Evolutionary conservation across 768 basidiomycete species (phyloP).

Genomic region (Boletus edulis): DNA sequence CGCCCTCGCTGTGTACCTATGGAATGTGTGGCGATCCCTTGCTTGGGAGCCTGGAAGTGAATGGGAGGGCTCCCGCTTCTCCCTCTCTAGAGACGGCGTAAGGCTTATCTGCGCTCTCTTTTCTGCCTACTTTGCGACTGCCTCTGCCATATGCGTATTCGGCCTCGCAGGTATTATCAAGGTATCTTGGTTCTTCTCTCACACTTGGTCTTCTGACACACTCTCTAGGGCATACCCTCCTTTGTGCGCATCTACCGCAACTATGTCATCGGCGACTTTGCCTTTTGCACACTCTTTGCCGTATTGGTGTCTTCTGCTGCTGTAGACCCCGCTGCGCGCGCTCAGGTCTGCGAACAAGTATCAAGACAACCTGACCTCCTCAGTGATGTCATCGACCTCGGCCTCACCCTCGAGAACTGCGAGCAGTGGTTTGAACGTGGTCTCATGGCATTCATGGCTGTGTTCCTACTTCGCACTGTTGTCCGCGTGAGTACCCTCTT

Average conservation of each 20-base stretch:
- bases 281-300: conserved; percentile 61
- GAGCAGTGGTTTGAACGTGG: conserved; percentile 75
- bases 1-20: conserved; percentile 39
- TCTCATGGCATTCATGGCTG: conserved; percentile 53
- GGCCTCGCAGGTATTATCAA: conserved; percentile 70
- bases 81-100: conserved; percentile 41
- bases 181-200: conserved; percentile 38
- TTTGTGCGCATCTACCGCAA: conserved; percentile 80
- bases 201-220: neutral
- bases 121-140: conserved; percentile 63
- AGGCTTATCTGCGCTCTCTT: conserved; percentile 59
- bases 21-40: conserved; percentile 43
- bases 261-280: conserved; percentile 77
- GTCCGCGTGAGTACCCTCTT: conserved; percentile 52
- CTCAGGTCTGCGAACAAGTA: conserved; percentile 69
- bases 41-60: conserved; percentile 48
- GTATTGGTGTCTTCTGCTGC: conserved; percentile 55
- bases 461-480: conserved; percentile 61
- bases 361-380: conserved; percentile 75
- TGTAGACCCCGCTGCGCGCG: conserved; percentile 52
- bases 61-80: conserved; percentile 44
- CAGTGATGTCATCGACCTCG: conserved; percentile 66
- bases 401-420: conserved; percentile 76
- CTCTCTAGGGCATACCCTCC: conserved; percentile 51
- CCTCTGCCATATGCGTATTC: conserved; percentile 59